phyloP scores from a whole-genome alignment of 2,329 filamentous ascomycete genomes.

The Trichothecium roseum region DNA sequence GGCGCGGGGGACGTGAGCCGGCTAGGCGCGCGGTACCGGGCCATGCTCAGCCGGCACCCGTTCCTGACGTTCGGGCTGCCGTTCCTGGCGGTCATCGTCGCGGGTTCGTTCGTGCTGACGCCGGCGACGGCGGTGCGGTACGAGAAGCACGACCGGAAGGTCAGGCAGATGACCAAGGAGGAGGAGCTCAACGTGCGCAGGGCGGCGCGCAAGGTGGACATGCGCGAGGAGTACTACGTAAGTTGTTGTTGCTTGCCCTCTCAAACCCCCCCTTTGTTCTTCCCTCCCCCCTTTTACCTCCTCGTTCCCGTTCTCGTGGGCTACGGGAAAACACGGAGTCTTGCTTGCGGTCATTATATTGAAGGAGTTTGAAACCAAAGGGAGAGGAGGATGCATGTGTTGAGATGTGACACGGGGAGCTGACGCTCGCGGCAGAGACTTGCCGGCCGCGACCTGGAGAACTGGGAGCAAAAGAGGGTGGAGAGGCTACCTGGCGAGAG shows the following conservation, averaged over 20 bases:
- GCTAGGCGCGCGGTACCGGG: constrained; percentile 68
- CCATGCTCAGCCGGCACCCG: constrained; percentile 63
- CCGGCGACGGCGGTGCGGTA: constrained; percentile 90
- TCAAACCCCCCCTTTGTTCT: too few species aligned
- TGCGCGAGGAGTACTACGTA: constrained; percentile 82
- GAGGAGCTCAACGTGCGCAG: constrained; percentile 77
- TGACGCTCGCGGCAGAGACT: constrained; percentile 62
- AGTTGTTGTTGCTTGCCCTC: constrained; percentile 25
- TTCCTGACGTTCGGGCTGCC: constrained; percentile 91
- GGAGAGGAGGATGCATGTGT: too few species aligned
- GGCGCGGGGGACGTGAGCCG: constrained; percentile 54
- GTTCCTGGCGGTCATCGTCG: constrained; percentile 82
- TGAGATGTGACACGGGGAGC: too few species aligned
- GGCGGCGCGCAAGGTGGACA: constrained; percentile 59
- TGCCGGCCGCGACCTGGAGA: constrained; percentile 83
- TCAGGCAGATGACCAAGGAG: constrained; percentile 73
- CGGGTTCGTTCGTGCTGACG: constrained; percentile 86
- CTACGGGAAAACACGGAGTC: too few species aligned
- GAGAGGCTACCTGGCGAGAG: constrained; percentile 81
- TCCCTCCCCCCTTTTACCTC: not conserved
- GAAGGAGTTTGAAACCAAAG: constrained; percentile 3
- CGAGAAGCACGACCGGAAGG: constrained; percentile 84
- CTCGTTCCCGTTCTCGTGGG: too few species aligned
- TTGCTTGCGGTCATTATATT: too few species aligned
- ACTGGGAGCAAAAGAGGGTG: constrained; percentile 95